These are phyloP conservation scores for Alternaria brassicicola DNA, from an alignment of 2,329 filamentous ascomycete species.

Conservation along the genomic window DNA sequence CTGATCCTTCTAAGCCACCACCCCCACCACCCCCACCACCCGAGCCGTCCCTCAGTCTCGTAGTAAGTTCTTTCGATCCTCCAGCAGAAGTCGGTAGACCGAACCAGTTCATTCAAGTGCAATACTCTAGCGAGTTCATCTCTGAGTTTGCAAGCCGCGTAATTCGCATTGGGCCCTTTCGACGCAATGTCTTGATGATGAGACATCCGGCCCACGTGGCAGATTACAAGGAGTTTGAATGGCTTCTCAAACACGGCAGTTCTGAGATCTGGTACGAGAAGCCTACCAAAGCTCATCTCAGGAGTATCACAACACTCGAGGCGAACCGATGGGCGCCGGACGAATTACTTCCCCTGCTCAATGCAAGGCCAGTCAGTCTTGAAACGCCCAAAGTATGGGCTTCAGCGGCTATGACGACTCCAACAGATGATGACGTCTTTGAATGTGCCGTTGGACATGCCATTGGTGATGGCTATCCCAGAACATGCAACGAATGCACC, in stretches of 20 bases:
- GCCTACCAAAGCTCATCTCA: conserved; percentile 21
- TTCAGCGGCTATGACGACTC: conserved; percentile 37
- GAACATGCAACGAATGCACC: conserved; percentile 34
- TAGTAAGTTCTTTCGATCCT: neutral
- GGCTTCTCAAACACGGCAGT: conserved; percentile 34
- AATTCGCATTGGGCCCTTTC: conserved; percentile 30
- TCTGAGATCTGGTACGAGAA: conserved; percentile 43
- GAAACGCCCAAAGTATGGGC: conserved; percentile 39
- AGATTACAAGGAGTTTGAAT: conserved; percentile 39
- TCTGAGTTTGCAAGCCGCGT: conserved; percentile 19
- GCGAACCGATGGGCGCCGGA: conserved; percentile 11
- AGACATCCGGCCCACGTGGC: conserved; percentile 27
- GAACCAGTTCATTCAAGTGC: conserved; percentile 26
- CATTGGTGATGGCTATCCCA: conserved; percentile 15
- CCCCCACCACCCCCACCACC: conserved; percentile 25
- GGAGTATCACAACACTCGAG: conserved; percentile 14
- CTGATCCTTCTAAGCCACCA: conserved; percentile 3
- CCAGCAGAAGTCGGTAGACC: conserved; percentile 18
- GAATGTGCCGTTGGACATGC: conserved; percentile 29
- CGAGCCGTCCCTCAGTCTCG: conserved; percentile 3
- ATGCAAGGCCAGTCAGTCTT: conserved; percentile 26
- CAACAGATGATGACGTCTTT: conserved; percentile 37
- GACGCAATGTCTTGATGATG: conserved; percentile 33
- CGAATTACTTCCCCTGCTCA: conserved; percentile 19
- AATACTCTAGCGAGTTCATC: conserved; percentile 28